A percentile compares a stretch with the other conserved stretches of the same genome.
Evolutionary conservation across 2,329 filamentous ascomycete genomes (phyloP).

Genomic region (Parasarocladium wereldwijsianum): DNA sequence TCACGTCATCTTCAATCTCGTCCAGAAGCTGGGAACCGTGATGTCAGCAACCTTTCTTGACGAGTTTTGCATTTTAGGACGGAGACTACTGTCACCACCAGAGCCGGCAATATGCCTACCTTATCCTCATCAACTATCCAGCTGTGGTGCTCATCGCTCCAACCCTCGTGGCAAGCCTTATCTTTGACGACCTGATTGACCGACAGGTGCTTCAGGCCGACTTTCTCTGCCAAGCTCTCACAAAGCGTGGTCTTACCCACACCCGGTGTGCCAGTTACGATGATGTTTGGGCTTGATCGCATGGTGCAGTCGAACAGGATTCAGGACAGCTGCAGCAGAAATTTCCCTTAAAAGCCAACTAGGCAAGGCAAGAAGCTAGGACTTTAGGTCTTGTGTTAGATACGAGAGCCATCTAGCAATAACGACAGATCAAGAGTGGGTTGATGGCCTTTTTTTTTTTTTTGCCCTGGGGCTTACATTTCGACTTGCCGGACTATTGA

Average conservation of each 20-base stretch:
- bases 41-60: conserved; percentile 5
- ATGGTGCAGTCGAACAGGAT: too few relatives aligned
- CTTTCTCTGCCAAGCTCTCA: conserved; percentile 61
- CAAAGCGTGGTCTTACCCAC: conserved; percentile 93
- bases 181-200: conserved; percentile 91
- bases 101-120: conserved; percentile 28
- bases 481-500: too few relatives aligned
- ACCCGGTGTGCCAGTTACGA: conserved; percentile 89
- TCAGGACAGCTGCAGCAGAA: too few relatives aligned
- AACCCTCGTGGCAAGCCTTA: conserved; percentile 72
- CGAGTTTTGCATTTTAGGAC: background rate
- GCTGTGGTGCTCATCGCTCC: conserved; percentile 69
- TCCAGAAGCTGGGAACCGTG: conserved; percentile 53
- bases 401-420: too few relatives aligned
- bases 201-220: conserved; percentile 67
- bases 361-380: background rate
- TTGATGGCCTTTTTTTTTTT: too few relatives aligned
- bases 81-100: background rate
- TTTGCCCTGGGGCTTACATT: too few relatives aligned
- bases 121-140: conserved; percentile 97
- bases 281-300: conserved; percentile 63
- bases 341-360: too few relatives aligned
- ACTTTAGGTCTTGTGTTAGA: too few relatives aligned
- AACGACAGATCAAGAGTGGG: too few relatives aligned
- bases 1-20: conserved; percentile 68